Conservation (phyloP, 1,284 basidiomycete genomes). For the Athelia psychrophila region DNA sequence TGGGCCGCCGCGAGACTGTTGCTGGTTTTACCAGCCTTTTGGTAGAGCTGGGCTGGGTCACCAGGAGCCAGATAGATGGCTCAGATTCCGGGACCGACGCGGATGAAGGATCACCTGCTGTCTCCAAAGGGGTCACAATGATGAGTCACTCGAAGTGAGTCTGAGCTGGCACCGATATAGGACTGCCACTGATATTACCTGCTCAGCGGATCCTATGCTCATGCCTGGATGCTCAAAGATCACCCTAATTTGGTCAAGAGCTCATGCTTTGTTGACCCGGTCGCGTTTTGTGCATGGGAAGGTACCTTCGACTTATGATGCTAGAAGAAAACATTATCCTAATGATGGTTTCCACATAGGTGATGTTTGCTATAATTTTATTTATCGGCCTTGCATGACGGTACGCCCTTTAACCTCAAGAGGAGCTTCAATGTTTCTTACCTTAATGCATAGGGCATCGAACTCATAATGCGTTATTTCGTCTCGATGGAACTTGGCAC, state of each 20-base stretch:
- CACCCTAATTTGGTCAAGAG: constrained; percentile 66
- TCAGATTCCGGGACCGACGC: constrained; percentile 9
- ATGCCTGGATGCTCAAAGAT: constrained; percentile 84
- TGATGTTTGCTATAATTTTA: constrained; percentile 87
- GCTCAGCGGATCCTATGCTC: constrained; percentile 66
- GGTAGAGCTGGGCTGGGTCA: constrained; percentile 63
- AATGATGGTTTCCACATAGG: too few species aligned
- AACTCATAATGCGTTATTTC: constrained; percentile 84
- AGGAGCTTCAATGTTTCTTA: not conserved
- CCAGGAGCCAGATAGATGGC: constrained; percentile 18
- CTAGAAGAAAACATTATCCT: too few species aligned
- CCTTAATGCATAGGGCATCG: constrained; percentile 51
- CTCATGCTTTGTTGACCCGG: constrained; percentile 88
- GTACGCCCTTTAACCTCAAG: constrained; percentile 36
- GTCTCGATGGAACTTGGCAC: constrained; percentile 84
- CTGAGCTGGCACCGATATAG: not conserved
- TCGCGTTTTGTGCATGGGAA: constrained; percentile 89
- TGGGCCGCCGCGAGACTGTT: constrained; percentile 59
- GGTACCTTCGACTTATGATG: too few species aligned
- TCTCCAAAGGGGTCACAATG: constrained; percentile 61
- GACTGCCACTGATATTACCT: constrained; percentile 10
- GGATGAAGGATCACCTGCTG: not conserved
- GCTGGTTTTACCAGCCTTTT: constrained; percentile 59
- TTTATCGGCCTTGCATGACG: constrained; percentile 65
- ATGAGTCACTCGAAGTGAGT: constrained; percentile 87